Evolutionary conservation across 2,329 filamentous ascomycete species (phyloP).

Genomic region (Cladophialophora exuberans): DNA sequence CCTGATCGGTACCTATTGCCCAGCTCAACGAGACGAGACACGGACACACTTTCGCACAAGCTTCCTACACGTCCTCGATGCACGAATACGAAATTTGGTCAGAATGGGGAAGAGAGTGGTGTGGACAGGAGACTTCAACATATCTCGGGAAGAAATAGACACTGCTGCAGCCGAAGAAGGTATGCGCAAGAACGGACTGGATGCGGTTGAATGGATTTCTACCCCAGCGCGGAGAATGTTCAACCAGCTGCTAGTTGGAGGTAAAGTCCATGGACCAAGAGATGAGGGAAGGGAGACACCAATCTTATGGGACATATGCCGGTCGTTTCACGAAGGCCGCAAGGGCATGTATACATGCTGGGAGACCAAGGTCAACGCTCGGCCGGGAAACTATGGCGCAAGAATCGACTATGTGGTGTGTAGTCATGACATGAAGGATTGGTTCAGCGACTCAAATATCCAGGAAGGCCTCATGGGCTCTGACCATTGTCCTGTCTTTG

Average conservation of each 20-base stretch:
- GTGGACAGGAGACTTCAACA: slow-evolving; percentile 86
- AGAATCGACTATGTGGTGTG: slow-evolving; percentile 94
- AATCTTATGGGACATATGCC: slow-evolving; percentile 80
- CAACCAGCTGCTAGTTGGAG: slow-evolving; percentile 80
- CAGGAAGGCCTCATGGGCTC: slow-evolving; percentile 93
- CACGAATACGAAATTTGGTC: slow-evolving; percentile 80
- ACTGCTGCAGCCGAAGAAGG: slow-evolving; percentile 73
- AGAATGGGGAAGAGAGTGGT: slow-evolving; percentile 82
- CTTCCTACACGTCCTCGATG: slow-evolving; percentile 80
- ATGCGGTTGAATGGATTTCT: slow-evolving; percentile 72
- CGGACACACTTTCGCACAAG: slow-evolving; percentile 79
- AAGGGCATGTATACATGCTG: slow-evolving; percentile 96
- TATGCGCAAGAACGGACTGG: slow-evolving; percentile 70
- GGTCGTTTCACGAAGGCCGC: slow-evolving; percentile 77
- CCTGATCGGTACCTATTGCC: slow-evolving; percentile 87
- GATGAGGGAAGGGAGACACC: slow-evolving; percentile 72
- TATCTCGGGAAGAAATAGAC: slow-evolving; percentile 70
- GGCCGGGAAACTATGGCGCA: slow-evolving; percentile 91
- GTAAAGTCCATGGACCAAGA: slow-evolving; percentile 66
- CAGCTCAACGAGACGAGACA: slow-evolving; percentile 82
- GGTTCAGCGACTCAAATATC: slow-evolving; percentile 81
- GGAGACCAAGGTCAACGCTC: slow-evolving; percentile 92
- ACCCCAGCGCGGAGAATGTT: slow-evolving; percentile 74
- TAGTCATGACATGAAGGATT: slow-evolving; percentile 74
- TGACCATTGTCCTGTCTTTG: slow-evolving; percentile 94